Base-by-base conservation (phyloP, 2,329 filamentous ascomycete genomes). In the Cercospora berteroae region DNA sequence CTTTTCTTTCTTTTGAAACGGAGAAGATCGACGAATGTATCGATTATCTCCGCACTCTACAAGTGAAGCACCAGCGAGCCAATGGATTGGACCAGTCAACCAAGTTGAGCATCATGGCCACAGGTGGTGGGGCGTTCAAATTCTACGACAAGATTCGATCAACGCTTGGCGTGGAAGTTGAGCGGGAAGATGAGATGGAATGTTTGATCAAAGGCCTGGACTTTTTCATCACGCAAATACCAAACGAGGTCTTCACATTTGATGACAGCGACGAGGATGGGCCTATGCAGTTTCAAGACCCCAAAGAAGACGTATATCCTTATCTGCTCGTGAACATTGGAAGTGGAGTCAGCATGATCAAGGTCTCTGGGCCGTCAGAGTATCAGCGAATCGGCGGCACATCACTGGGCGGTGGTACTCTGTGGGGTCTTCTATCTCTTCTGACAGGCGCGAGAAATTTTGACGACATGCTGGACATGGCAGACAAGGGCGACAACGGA, bases 301-400 rank as follows among this genome's bases (percentile, higher is more conserved):
- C 93, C 1, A 84, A 85, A 55, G 84, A 88, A n/a, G 89, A 94
- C 72, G 93, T 97, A 67, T 98, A 99, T 78, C 95, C 95, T 2
- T 99, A 99, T 78, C 88, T 99, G 52, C 88, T 99, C 31, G 95
- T 99, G 75, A 99, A 99, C 81, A 99, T 99, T 73, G 95, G 95
- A 56, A 97, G 94, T 7, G 95, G 95, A 61, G 95, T 99, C 5
- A 95, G 91, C 50, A 96, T 99, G 87, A 90, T 99, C 80, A 98
- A 98, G 78, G 95, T 99, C 7, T 96, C 92, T 0, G 94, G 94
- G 0, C 94, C 93, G 0, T 87, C 90, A 64, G 87, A 93, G 71
- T 97, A 90, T 79, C 86, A 96, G 79, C 92, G 95, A 74, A 94
- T 99, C 9, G 95, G 95, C 63, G 95, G 95, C 68, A 97, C 95